phyloP scores from a whole-genome alignment of 2,329 filamentous ascomycete species.

The Penicillium sclerotigenum region DNA sequence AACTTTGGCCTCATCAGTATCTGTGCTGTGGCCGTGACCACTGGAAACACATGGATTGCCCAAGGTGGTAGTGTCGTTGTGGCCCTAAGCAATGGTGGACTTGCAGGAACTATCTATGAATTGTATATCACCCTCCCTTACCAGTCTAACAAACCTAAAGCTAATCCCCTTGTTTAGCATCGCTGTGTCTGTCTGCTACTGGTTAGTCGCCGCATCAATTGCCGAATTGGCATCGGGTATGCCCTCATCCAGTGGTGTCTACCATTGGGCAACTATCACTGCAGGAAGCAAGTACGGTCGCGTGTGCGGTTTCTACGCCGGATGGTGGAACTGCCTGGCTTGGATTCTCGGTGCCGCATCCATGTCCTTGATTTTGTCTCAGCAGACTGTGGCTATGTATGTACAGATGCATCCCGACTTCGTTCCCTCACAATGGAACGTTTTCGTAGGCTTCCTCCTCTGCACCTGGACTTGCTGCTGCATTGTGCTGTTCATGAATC shows the following conservation, averaged over 20 bases:
- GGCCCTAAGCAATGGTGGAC: slow-evolving; percentile 60
- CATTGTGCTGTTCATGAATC: slow-evolving; percentile 57
- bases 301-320: slow-evolving; percentile 47
- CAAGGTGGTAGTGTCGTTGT: slow-evolving; percentile 59
- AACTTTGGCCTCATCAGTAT: slow-evolving; percentile 61
- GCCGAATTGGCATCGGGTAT: slow-evolving; percentile 61
- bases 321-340: slow-evolving; percentile 45
- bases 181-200: slow-evolving; percentile 53
- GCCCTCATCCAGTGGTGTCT: slow-evolving; percentile 59
- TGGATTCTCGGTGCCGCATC: slow-evolving; percentile 63
- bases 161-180: slow-evolving; percentile 33
- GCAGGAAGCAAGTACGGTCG: slow-evolving; percentile 54
- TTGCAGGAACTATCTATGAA: slow-evolving; percentile 61
- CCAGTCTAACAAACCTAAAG: not conserved
- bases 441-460: slow-evolving; percentile 57
- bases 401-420: slow-evolving; percentile 57
- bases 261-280: slow-evolving; percentile 61
- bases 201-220: slow-evolving; percentile 56
- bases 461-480: slow-evolving; percentile 54
- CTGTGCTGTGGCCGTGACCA: slow-evolving; percentile 59
- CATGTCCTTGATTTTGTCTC: slow-evolving; percentile 57
- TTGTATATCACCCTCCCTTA: slow-evolving; percentile 40
- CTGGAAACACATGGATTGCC: slow-evolving; percentile 64
- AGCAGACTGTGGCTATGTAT: slow-evolving; percentile 61
- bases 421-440: slow-evolving; percentile 54